Evolutionary conservation across 768 basidiomycete genomes (phyloP).

Genomic region (Brasilioporus rufonigricans): DNA sequence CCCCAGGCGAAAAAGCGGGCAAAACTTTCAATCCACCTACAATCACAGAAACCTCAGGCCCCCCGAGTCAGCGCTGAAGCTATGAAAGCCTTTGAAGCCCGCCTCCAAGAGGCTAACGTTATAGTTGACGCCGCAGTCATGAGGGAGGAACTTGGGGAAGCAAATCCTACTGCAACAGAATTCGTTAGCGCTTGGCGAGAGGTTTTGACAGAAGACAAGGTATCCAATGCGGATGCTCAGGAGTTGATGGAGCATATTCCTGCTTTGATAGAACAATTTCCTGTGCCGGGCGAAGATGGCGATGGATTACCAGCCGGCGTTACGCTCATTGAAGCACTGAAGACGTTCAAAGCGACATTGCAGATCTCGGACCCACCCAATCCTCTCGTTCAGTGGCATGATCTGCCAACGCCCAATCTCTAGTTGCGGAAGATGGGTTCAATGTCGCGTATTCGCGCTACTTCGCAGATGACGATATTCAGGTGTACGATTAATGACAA

Average conservation of each 20-base stretch:
- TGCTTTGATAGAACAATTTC: slow-evolving; percentile 52
- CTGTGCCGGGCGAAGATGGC: slow-evolving; percentile 51
- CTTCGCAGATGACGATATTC: background rate
- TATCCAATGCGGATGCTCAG: slow-evolving; percentile 39
- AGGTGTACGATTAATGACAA: background rate
- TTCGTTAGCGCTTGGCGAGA: slow-evolving; percentile 65
- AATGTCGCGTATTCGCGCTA: background rate
- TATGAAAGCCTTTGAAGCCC: slow-evolving; percentile 55
- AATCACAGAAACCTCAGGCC: slow-evolving; percentile 61
- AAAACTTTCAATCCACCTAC: slow-evolving; percentile 83
- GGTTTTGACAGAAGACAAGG: slow-evolving; percentile 39
- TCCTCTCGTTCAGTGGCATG: slow-evolving; percentile 73
- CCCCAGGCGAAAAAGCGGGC: slow-evolving; percentile 65
- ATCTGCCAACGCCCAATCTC: slow-evolving; percentile 60
- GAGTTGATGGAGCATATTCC: slow-evolving; percentile 56
- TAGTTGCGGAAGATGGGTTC: slow-evolving; percentile 28
- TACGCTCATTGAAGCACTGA: slow-evolving; percentile 62
- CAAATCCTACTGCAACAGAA: slow-evolving; percentile 53
- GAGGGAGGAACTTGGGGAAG: slow-evolving; percentile 50
- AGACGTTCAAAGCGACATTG: slow-evolving; percentile 63
- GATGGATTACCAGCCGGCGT: slow-evolving; percentile 47
- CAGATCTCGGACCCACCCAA: slow-evolving; percentile 53
- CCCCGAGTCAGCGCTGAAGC: slow-evolving; percentile 65
- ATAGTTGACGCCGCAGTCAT: slow-evolving; percentile 49
- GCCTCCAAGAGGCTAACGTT: slow-evolving; percentile 49